phyloP scores from a whole-genome alignment of 768 basidiomycete genomes.

The Hortiboletus flavorubellus region DNA sequence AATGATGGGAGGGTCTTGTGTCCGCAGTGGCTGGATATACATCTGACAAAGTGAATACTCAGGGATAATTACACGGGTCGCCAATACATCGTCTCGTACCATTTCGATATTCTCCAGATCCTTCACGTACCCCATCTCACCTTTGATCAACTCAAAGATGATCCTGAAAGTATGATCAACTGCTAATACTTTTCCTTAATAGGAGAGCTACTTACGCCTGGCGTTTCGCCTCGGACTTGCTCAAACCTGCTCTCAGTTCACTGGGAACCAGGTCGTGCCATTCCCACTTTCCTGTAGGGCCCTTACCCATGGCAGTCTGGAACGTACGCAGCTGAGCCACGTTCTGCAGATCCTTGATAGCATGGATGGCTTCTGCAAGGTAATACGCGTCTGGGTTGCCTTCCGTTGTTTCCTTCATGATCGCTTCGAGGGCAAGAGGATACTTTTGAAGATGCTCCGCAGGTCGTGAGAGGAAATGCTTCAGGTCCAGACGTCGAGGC shows the following conservation, averaged over 20 bases:
- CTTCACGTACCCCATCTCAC: conserved; percentile 93
- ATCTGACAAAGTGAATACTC: conserved; percentile 46
- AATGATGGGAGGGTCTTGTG: conserved; percentile 75
- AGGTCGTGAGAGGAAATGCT: conserved; percentile 59
- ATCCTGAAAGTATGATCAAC: conserved; percentile 46
- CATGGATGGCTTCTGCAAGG: conserved; percentile 76
- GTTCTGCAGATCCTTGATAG: conserved; percentile 78
- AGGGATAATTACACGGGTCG: background rate
- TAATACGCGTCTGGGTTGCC: conserved; percentile 84
- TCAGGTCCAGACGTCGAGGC: conserved; percentile 56
- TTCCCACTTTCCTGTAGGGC: conserved; percentile 76
- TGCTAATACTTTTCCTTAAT: background rate
- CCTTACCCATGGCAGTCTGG: conserved; percentile 85
- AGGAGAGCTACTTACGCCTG: conserved; percentile 61
- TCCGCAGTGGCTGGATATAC: conserved; percentile 73
- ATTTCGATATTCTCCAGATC: conserved; percentile 84
- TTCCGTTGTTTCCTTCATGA: conserved; percentile 75
- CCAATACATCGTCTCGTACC: conserved; percentile 39
- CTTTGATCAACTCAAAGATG: conserved; percentile 93
- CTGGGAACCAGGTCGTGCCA: conserved; percentile 85
- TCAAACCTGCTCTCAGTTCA: conserved; percentile 56
- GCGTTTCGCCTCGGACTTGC: conserved; percentile 76
- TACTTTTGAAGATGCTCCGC: conserved; percentile 64
- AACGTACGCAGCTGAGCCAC: conserved; percentile 85
- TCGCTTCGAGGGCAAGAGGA: conserved; percentile 80